Conservation (phyloP, 2,329 filamentous ascomycete genomes). For the Colletotrichum chrysophilum region DNA sequence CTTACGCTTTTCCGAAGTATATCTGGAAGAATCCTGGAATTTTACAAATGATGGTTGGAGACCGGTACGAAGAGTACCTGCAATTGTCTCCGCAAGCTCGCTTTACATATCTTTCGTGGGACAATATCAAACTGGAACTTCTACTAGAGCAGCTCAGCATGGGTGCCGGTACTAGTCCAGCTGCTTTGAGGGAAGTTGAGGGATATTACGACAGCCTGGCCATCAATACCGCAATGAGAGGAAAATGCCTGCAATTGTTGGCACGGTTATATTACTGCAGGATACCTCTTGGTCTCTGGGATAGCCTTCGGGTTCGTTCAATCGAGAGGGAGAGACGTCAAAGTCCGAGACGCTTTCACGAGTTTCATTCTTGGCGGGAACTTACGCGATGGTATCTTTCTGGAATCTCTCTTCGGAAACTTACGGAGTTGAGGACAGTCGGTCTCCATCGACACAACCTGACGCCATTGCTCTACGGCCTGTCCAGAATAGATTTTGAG, state of each 20-base stretch:
- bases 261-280: neutral
- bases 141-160: neutral
- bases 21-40: fast-evolving
- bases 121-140: fast-evolving
- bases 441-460: neutral
- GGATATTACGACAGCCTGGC: neutral
- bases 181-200: neutral
- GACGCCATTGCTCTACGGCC: neutral
- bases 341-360: neutral
- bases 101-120: neutral
- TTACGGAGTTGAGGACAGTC: neutral
- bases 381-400: neutral
- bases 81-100: neutral
- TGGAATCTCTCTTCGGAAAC: neutral
- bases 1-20: neutral
- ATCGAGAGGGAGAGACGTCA: too few species aligned
- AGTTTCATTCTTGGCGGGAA: neutral
- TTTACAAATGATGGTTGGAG: neutral
- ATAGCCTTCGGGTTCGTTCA: too few species aligned
- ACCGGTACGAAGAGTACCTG: neutral
- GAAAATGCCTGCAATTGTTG: neutral
- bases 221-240: too few species aligned
- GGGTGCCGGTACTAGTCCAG: neutral
- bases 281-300: neutral
- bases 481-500: neutral